Percentiles rank a stretch among this genome's conserved stretches.
Evolutionary conservation across 1,139 yeast species (phyloP).

Genomic region (Pichia sp.): DNA sequence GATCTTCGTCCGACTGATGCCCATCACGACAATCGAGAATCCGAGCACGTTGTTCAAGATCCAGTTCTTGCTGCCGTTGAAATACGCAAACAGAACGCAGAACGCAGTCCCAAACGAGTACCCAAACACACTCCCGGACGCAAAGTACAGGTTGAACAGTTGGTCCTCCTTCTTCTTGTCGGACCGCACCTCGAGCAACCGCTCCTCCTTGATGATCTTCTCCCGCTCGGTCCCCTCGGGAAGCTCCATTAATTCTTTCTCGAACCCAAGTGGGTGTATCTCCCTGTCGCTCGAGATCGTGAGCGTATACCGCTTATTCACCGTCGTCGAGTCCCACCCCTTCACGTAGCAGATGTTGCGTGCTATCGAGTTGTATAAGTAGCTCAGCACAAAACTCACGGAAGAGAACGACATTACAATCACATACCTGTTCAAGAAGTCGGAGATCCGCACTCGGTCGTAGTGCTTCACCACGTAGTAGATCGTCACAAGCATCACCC

Average conservation of each 20-base stretch:
- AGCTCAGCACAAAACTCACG: constrained; percentile 26
- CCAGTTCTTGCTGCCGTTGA: constrained; percentile 35
- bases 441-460: constrained; percentile 31
- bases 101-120: constrained; percentile 30
- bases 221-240: constrained; percentile 28
- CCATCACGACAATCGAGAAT: constrained; percentile 36
- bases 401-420: constrained; percentile 32
- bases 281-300: constrained; percentile 33
- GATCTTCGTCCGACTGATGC: constrained; percentile 34
- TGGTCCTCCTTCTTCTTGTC: constrained; percentile 32
- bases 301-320: constrained; percentile 30
- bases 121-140: constrained; percentile 34
- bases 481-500: background rate
- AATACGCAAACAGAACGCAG: constrained; percentile 27
- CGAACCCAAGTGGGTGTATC: constrained; percentile 32
- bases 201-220: constrained; percentile 25
- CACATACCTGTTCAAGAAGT: constrained; percentile 35
- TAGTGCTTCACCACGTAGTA: constrained; percentile 33
- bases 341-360: constrained; percentile 27
- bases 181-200: constrained; percentile 20
- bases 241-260: constrained; percentile 18
- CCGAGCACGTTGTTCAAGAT: constrained; percentile 37
- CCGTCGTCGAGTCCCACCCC: constrained; percentile 22
- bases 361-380: constrained; percentile 24
- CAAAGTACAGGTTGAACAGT: constrained; percentile 34